Base-by-base conservation (phyloP, 768 basidiomycete genomes). In the Hypholoma fasciculare region DNA sequence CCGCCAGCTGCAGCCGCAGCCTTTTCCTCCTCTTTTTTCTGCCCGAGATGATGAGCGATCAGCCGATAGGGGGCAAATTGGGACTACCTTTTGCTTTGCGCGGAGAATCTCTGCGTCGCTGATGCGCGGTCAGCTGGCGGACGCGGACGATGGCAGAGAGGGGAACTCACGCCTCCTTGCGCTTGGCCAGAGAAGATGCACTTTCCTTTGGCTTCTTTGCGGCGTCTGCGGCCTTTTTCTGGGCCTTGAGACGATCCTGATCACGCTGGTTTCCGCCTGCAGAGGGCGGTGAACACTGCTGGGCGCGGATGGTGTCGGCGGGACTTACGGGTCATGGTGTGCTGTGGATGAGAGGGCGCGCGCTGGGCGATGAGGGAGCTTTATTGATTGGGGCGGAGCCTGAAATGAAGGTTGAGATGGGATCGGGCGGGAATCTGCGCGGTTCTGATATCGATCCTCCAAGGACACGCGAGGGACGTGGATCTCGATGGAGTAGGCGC, bases 201-300 rank as follows among this genome's bases (percentile, higher is more conserved):
- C 87, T 89, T 72, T 91, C 89, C 73, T 91, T 92, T 39, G 84
- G 70, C 73, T 89, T 89, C 72, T 86, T 88, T 52, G 72, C 73
- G 13, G 61, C 54, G 7, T 76, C 73, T 1, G 80, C 80, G 13
- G 76, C 72, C 73, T 90, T 92, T 77, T 93, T 93, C 76, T 85
- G 84, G 13, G 88, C 85, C 69, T 84, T 87, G 19, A 74, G 72
- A 62, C 91, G 89, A 71, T 88, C 91, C 71, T 74, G 79, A 7
- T 93, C 91, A 52, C 91, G 83, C 71, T 92, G 90, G 69, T 93
- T 91, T 64, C 91, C 91, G 66, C 91, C 91, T 92, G 65, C 56
- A 58, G 53, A 47, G 47, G n/a, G 47, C 23, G 51, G 51, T 47
- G 43, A 42, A 46, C 30, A 23, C 23, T 49, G 60, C 51, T 59